Evolutionary conservation across 1,284 basidiomycete species (phyloP).

Genomic region (Apiotrichum veenhuisii): DNA sequence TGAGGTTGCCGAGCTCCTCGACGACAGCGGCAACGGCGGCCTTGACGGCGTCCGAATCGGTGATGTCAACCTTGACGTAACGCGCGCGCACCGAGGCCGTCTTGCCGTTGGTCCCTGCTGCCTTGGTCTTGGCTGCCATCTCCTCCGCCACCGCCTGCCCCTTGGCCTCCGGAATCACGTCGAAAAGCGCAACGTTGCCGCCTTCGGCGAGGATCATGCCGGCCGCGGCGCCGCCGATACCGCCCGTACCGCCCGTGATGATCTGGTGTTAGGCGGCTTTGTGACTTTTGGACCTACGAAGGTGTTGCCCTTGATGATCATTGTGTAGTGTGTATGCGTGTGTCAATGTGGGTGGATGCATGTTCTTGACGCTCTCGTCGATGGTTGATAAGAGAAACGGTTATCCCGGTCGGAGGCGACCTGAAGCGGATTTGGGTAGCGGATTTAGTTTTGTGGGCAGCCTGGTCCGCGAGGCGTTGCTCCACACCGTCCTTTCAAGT

Average conservation of each 20-base stretch:
- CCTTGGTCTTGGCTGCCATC: slow-evolving; percentile 5
- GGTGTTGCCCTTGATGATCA: slow-evolving; percentile 39
- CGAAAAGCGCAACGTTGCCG: slow-evolving; percentile 33
- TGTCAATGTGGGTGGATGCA: not conserved
- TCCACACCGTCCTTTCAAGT: too few relatives aligned
- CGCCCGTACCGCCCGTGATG: slow-evolving; percentile 37
- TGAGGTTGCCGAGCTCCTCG: slow-evolving; percentile 29
- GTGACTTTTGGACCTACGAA: too few relatives aligned
- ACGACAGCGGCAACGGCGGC: slow-evolving; percentile 25
- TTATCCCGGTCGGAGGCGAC: too few relatives aligned
- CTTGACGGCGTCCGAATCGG: slow-evolving; percentile 32
- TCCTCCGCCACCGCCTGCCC: slow-evolving; percentile 24
- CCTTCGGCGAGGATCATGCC: slow-evolving; percentile 23
- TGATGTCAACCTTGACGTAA: slow-evolving; percentile 37
- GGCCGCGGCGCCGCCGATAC: slow-evolving; percentile 33
- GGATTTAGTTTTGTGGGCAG: too few relatives aligned
- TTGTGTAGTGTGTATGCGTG: slow-evolving; percentile 8
- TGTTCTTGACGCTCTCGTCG: too few relatives aligned
- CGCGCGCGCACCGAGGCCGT: slow-evolving; percentile 15
- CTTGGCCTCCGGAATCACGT: slow-evolving; percentile 31
- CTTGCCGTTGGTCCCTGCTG: not conserved
- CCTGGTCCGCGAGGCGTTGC: not conserved
- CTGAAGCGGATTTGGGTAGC: too few relatives aligned
- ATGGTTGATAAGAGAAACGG: not conserved
- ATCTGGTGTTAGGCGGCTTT: slow-evolving; percentile 16